Percentiles rank a stretch among this genome's conserved stretches.
Evolutionary conservation across 2,329 filamentous ascomycete species (phyloP).

Genomic region (Triangularia verruculosa): DNA sequence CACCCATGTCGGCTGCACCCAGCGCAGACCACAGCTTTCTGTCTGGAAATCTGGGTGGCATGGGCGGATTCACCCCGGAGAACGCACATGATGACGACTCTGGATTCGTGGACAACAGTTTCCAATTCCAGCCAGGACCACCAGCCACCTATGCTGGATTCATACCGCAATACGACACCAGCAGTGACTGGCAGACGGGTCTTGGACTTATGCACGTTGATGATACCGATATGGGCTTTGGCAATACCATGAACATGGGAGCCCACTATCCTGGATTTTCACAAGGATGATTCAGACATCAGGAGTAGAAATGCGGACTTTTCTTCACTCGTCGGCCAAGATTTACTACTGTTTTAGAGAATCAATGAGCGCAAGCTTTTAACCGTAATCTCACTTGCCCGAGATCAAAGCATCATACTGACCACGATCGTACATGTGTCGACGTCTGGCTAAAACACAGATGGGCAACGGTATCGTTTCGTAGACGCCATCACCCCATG

Average conservation of each 20-base stretch:
- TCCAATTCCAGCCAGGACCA: conserved; percentile 6
- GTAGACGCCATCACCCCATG: no score
- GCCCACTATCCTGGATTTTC: conserved; percentile 13
- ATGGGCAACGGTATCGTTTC: no score
- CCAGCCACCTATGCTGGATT: conserved; percentile 8
- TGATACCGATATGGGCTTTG: neutral
- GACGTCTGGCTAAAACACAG: no score
- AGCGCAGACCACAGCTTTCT: conserved; percentile 1
- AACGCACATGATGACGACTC: conserved; percentile 1
- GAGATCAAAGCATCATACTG: no score
- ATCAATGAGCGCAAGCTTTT: neutral
- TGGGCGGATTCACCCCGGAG: neutral
- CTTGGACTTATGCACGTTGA: neutral
- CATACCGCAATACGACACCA: conserved; percentile 5
- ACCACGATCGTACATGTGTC: no score
- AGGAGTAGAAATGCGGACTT: neutral
- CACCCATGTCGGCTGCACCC: neutral
- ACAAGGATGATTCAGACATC: conserved; percentile 2
- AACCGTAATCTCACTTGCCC: neutral
- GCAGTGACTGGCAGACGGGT: conserved; percentile 4
- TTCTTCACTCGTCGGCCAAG: neutral
- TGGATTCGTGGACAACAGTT: conserved; percentile 9
- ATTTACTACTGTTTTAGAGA: neutral
- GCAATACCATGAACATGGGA: neutral
- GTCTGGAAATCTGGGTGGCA: neutral